Base-by-base conservation (phyloP, 1,284 basidiomycete genomes). In the Cerrena zonata region DNA sequence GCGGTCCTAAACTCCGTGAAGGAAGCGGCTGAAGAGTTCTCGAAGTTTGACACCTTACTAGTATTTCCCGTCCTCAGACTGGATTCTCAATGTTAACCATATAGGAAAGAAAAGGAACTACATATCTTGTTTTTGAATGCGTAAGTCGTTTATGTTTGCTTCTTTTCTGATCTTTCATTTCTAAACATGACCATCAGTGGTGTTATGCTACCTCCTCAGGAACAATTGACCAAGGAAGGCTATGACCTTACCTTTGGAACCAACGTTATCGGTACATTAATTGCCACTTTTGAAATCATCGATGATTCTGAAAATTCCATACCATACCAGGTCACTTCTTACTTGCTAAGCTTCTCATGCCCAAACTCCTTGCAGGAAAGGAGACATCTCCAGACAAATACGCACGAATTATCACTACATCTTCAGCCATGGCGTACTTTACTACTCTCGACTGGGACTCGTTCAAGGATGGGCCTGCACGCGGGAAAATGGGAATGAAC, bases 241-340 rank as follows among this genome's bases (percentile, higher is more conserved):
- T 80, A 79, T 58, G 79, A 84, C 41, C 60, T 82, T 2, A 79
- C 82, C 56, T 82, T 80, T 49, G 83, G 81, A 1, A 81, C 79
- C 7, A 85, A 84, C 59, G 71, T 74, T 27, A 61, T 83, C 22
- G 75, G 75, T 65, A 27, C 27, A 52, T 21, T 12, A 11, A 25
- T 45, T 27, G 15, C 7, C 13, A 24, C 24, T 27, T 26, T 15
- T 12, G 5, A 22, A 12, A 4, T 18, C 18, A 40, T 19, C 5
- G 11, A 36, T 24, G 18, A 26, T 10, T 44, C 26, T 18, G n/a
- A 18, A 27, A 24, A 18, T 18, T 4, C 18, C 13, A 34, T 15
- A 15, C 30, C 18, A 19, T 27, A n/a, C n/a, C 42, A 61, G 60
- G 63, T 15, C 63, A 58, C 45, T 64, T 58, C 45, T 54, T 59